phyloP scores from a whole-genome alignment of 2,329 filamentous ascomycete genomes.

The Aspergillus pseudonomiae region DNA sequence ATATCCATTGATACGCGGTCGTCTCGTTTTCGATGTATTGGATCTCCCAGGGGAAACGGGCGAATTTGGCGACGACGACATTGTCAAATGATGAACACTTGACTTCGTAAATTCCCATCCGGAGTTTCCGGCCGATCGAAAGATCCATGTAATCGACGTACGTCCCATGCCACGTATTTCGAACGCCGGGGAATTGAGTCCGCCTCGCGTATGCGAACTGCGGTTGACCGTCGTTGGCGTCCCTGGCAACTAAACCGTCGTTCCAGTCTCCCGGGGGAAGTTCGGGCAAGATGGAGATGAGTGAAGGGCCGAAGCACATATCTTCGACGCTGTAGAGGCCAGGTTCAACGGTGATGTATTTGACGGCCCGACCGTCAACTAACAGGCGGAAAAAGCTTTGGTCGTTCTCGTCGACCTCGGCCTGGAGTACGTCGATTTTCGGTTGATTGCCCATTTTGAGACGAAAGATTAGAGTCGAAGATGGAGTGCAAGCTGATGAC shows the following conservation, averaged over 20 bases:
- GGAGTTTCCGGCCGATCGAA: conserved; percentile 22
- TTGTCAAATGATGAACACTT: conserved; percentile 18
- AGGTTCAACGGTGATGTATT: too few species aligned
- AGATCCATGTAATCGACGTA: conserved; percentile 27
- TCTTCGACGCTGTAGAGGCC: conserved; percentile 11
- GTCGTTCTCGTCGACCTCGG: too few species aligned
- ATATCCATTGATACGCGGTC: conserved; percentile 41
- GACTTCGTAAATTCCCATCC: conserved; percentile 30
- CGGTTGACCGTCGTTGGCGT: conserved; percentile 19
- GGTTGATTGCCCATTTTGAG: too few species aligned
- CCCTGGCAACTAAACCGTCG: conserved; percentile 25
- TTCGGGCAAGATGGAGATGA: conserved; percentile 24
- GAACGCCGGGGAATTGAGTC: conserved; percentile 25
- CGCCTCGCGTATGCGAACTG: conserved; percentile 18
- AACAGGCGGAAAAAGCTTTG: too few species aligned
- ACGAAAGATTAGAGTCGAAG: too few species aligned
- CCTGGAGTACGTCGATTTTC: too few species aligned
- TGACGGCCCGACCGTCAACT: too few species aligned
- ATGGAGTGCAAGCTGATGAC: too few species aligned
- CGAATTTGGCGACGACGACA: conserved; percentile 40
- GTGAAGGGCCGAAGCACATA: conserved; percentile 34
- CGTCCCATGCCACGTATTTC: conserved; percentile 27
- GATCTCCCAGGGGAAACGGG: conserved; percentile 44
- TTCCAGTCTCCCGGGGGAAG: conserved; percentile 35
- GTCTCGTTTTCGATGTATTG: conserved; percentile 41